Percentiles rank a stretch among this genome's conserved stretches.
Conservation (phyloP, 2,329 filamentous ascomycete species). For the Elsinoe fawcettii region DNA sequence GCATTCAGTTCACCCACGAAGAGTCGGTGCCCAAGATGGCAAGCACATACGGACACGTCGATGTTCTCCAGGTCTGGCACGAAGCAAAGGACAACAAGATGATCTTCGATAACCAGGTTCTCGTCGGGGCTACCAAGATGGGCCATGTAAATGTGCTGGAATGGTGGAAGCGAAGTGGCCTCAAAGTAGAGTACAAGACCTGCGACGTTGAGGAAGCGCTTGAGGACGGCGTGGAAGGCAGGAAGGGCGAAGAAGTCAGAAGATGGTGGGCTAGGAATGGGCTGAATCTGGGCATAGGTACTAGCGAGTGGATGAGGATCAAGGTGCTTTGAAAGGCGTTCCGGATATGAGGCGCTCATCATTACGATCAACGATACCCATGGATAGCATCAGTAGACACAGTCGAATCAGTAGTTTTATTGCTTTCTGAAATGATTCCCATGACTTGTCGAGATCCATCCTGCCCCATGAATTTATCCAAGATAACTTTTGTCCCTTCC, state of each 20-base stretch:
- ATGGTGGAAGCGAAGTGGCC: slow-evolving; percentile 77
- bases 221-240: slow-evolving; percentile 68
- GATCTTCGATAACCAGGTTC: slow-evolving; percentile 72
- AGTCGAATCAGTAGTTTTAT: background rate
- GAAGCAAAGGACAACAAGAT: slow-evolving; percentile 66
- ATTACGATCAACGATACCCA: slow-evolving; percentile 1
- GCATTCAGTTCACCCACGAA: slow-evolving; percentile 69
- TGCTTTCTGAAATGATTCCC: background rate
- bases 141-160: slow-evolving; percentile 77
- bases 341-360: background rate
- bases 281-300: slow-evolving; percentile 70
- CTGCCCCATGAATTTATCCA: too few relatives aligned
- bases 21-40: slow-evolving; percentile 79
- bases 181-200: slow-evolving; percentile 84
- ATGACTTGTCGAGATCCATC: too few relatives aligned
- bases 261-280: slow-evolving; percentile 85
- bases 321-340: slow-evolving; percentile 48
- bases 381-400: background rate
- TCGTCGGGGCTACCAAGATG: slow-evolving; percentile 80
- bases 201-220: slow-evolving; percentile 93
- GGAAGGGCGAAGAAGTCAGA: slow-evolving; percentile 63
- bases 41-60: slow-evolving; percentile 74
- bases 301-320: slow-evolving; percentile 83
- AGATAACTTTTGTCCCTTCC: too few relatives aligned
- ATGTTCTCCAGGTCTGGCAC: slow-evolving; percentile 77